Evolutionary conservation across 345 rosid species (phyloP).

Genomic region (Zanthoxylum bungeanum): DNA sequence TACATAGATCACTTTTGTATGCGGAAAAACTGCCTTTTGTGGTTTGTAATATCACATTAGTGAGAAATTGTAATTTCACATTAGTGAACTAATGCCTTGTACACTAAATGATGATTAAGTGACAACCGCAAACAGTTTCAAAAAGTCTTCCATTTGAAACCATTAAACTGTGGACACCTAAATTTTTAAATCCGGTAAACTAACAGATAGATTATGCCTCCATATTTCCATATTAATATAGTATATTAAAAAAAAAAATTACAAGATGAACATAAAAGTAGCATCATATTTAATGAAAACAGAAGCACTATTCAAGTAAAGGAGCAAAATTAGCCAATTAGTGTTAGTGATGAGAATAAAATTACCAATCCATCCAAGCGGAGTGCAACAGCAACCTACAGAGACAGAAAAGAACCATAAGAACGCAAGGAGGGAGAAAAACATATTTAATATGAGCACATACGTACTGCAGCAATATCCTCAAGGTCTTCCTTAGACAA

Average conservation of each 20-base stretch:
- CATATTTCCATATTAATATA: no score
- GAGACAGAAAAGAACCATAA: constrained; percentile 29
- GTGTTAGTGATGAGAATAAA: constrained; percentile 14
- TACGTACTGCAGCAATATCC: constrained; percentile 91
- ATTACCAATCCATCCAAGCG: constrained; percentile 92
- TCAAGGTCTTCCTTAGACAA: constrained; percentile 91
- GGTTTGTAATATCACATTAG: not conserved
- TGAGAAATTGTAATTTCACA: no score
- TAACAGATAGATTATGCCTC: not conserved
- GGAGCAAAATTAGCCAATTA: not conserved
- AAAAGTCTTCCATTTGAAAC: not conserved
- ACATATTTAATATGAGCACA: constrained; percentile 5
- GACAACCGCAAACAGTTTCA: not conserved
- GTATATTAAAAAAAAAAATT: not conserved
- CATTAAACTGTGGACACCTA: not conserved
- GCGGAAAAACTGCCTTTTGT: not conserved
- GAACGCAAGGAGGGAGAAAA: constrained; percentile 13
- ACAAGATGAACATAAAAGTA: not conserved
- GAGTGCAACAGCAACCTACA: constrained; percentile 93
- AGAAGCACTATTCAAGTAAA: not conserved
- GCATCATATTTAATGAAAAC: not conserved
- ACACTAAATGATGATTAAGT: not conserved
- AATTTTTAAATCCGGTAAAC: not conserved
- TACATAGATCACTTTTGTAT: not conserved
- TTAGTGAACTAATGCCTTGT: no score